Evolutionary conservation across 306 rosid species (phyloP).

Genomic region (Oemleria cerasiformis): DNA sequence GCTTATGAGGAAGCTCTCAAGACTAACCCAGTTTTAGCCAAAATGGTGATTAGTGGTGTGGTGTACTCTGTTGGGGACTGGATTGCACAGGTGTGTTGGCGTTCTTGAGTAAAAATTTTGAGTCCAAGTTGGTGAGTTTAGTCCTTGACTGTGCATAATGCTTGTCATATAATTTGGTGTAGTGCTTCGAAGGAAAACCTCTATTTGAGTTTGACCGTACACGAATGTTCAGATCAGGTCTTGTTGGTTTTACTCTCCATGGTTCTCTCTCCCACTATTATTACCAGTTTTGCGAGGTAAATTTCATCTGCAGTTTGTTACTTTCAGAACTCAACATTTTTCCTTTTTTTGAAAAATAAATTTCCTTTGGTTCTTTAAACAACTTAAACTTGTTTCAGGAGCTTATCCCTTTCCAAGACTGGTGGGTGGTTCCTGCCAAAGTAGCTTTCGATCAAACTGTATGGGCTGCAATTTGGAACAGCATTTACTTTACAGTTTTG

Average conservation of each 20-base stretch:
- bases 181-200: conserved; percentile 98
- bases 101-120: background rate
- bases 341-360: background rate
- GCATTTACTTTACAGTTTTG: conserved; percentile 71
- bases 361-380: background rate
- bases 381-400: conserved; percentile 44
- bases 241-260: conserved; percentile 92
- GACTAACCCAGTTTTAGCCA: conserved; percentile 88
- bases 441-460: conserved; percentile 85
- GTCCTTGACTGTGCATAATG: background rate
- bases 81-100: conserved; percentile 81
- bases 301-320: background rate
- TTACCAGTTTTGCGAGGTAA: conserved; percentile 89
- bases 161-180: conserved; percentile 27
- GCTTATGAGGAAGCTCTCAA: conserved; percentile 98
- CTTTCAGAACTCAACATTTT: conserved; percentile 6
- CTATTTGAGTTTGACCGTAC: conserved; percentile 86
- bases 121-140: background rate
- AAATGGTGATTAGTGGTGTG: conserved; percentile 96
- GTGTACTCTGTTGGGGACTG: conserved; percentile 94
- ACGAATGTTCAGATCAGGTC: conserved; percentile 89
- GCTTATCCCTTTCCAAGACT: conserved; percentile 85
- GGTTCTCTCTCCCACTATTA: conserved; percentile 97
- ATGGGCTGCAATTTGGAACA: conserved; percentile 97
- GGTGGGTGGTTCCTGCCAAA: conserved; percentile 99